Base-by-base conservation (phyloP, 148 eudicot genomes). In the Limonium bicolor region DNA sequence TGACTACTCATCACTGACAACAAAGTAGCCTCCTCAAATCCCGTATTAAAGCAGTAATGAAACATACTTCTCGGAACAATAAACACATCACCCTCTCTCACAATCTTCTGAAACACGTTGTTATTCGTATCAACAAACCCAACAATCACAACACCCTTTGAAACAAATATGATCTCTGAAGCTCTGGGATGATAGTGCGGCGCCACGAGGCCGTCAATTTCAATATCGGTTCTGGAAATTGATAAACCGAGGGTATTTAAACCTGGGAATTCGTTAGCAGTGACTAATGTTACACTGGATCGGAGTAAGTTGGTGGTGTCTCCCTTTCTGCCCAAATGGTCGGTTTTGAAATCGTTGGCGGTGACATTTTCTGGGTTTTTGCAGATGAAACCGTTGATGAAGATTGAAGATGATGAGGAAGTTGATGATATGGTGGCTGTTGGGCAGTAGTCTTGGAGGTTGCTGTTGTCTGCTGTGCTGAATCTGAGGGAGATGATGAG, bases 121-220 rank as follows among this genome's bases (percentile, higher is more conserved):
- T 61, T 73, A 5, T 39, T 40, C 5, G 92, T 68, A 31, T 90
- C 95, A 0, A 77, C 30, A 45, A 90, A 90, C 45, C 93, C 97
- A 1, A 62, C 79, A 22, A 61, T 63, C 28, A 83, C 73, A 2
- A 46, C 49, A 6, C 95, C 97, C 53, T 67, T 61, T 60, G 60
- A 54, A 7, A 80, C 84, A 20, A 74, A 80, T 11, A 80, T 51
- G 20, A 77, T 68, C 71, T 90, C 97, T 0, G 95, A 61, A 16
- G 97, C 78, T 45, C 94, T 53, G 2, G 97, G 97, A 59, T 90
- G 97, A 43, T 92, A 50, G 41, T 90, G 97, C 0, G 85, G 87
- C 66, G 56, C 25, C 59, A 87, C 86, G 0, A 66, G 21, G 10
- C 97, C 97, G 7, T 75, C 87, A 1, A 58, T 60, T 0, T 77